These are phyloP conservation scores for Xylaria grammica DNA, from an alignment of 495 filamentous ascomycete species.

Conservation along the genomic window DNA sequence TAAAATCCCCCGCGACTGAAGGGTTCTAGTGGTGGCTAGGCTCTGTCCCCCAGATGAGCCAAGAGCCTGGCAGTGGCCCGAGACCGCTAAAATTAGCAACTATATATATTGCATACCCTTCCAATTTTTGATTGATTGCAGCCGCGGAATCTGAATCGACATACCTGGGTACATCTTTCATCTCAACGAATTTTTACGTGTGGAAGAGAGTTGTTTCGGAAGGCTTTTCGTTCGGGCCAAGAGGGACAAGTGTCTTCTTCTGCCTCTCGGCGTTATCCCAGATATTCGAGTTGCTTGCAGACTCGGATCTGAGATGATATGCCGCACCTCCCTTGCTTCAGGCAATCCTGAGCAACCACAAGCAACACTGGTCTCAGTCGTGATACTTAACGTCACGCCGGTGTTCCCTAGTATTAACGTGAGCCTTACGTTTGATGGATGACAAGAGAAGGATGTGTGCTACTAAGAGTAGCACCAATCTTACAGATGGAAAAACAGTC, in stretches of 20 bases:
- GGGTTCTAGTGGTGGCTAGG: constrained; percentile 10
- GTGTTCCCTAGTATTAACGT: neutral
- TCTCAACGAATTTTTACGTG: neutral
- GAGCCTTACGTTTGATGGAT: neutral
- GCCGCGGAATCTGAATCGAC: neutral
- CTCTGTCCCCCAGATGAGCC: constrained; percentile 12
- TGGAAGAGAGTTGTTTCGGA: neutral
- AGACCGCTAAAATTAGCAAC: constrained; percentile 21
- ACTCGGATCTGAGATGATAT: neutral
- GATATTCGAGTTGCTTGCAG: neutral
- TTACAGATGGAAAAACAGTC: neutral
- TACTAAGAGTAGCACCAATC: constrained; percentile 3
- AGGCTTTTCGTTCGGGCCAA: neutral
- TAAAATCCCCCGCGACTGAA: neutral
- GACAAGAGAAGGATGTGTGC: neutral
- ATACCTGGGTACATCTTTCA: neutral
- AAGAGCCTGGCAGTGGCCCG: neutral
- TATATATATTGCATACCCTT: constrained; percentile 18
- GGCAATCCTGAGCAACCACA: constrained; percentile 7
- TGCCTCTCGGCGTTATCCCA: neutral
- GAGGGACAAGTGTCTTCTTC: neutral
- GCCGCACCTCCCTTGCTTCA: neutral
- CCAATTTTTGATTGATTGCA: constrained; percentile 17
- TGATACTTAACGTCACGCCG: neutral
- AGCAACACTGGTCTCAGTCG: constrained; percentile 1